These are phyloP conservation scores for Hibiscus trionum DNA, from an alignment of 345 rosid genomes.

Conservation along the genomic window DNA sequence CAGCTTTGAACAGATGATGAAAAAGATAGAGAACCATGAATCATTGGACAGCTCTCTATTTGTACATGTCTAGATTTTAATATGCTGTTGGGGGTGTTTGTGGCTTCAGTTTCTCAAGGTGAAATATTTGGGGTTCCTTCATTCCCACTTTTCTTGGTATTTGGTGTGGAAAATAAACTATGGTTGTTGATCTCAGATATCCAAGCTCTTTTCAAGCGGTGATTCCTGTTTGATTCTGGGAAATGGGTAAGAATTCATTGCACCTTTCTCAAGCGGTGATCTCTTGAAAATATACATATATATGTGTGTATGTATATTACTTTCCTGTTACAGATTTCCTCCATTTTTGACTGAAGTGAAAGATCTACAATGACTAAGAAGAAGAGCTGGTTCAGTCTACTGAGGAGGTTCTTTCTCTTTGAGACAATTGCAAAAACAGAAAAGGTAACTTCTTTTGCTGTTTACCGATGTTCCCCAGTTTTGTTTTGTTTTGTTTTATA, in stretches of 20 bases:
- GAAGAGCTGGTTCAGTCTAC: conserved; percentile 60
- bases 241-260: conserved; percentile 23
- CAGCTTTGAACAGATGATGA: conserved; percentile 18
- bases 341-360: conserved; percentile 18
- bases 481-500: neutral
- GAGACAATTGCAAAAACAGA: conserved; percentile 41
- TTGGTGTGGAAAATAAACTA: conserved; percentile 11
- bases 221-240: conserved; percentile 27
- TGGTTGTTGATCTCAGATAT: conserved; percentile 18
- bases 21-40: conserved; percentile 13
- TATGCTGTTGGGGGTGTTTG: conserved; percentile 18
- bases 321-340: neutral
- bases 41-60: conserved; percentile 21
- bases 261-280: neutral
- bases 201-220: conserved; percentile 15
- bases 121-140: conserved; percentile 1
- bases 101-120: conserved; percentile 26
- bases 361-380: conserved; percentile 57
- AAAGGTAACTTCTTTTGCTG: conserved; percentile 34
- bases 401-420: conserved; percentile 60
- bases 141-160: conserved; percentile 17
- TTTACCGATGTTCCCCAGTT: neutral
- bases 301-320: too few relatives aligned
- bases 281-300: neutral
- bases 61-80: conserved; percentile 20